phyloP scores from a whole-genome alignment of 768 basidiomycete species.

The Rubroboletus satanas region DNA sequence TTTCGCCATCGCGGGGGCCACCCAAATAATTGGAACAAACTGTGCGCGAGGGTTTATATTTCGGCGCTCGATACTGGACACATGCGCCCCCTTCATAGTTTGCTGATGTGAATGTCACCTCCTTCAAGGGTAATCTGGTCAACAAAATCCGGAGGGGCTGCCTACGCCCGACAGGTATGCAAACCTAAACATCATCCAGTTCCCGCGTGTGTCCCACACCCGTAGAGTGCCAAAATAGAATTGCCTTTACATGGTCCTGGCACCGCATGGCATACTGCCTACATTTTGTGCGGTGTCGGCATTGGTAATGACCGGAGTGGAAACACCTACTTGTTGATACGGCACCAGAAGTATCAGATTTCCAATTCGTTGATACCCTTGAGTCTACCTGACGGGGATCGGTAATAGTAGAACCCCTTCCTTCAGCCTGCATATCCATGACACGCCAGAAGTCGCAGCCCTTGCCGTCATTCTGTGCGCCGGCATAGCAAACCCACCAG shows the following conservation, averaged over 20 bases:
- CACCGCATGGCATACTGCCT: neutral
- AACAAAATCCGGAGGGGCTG: neutral
- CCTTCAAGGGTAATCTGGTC: neutral
- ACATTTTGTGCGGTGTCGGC: neutral
- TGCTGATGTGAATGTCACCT: neutral
- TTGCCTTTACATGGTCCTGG: neutral
- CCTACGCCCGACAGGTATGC: neutral
- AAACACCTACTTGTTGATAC: conserved; percentile 1
- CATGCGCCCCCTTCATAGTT: neutral
- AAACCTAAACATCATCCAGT: neutral
- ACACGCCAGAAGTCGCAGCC: conserved; percentile 74
- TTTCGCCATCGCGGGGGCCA: neutral
- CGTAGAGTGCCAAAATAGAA: neutral
- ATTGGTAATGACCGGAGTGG: neutral
- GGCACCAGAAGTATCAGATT: neutral
- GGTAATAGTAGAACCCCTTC: conserved; percentile 48
- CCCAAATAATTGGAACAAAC: neutral
- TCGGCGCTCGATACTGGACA: neutral
- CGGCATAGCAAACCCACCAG: conserved; percentile 77
- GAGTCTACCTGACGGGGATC: conserved; percentile 10
- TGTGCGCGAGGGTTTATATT: neutral
- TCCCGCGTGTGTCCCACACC: neutral
- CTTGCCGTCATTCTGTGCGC: conserved; percentile 80
- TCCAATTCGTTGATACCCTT: neutral
- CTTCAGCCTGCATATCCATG: conserved; percentile 66